A percentile compares a stretch with the other conserved stretches of the same genome.
These are phyloP conservation scores for Pneumocystis carinii DNA, from an alignment of 1,139 yeast species.

Conservation along the genomic window DNA sequence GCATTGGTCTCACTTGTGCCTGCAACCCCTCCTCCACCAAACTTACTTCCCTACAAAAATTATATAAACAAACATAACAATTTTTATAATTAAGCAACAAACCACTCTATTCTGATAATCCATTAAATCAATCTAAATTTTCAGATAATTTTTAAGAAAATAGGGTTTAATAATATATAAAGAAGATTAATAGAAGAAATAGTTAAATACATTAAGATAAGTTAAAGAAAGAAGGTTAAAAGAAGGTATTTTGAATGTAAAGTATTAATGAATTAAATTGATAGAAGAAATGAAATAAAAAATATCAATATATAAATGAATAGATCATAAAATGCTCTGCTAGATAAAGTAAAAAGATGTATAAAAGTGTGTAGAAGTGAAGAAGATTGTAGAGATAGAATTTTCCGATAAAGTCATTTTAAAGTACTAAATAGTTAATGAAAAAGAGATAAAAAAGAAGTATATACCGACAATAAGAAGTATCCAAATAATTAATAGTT, in stretches of 20 bases:
- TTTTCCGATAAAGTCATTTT: neutral
- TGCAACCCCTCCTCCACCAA: constrained; percentile 55
- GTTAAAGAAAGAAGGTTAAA: too few species aligned
- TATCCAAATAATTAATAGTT: neutral
- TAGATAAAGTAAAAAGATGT: neutral
- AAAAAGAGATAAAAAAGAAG: neutral
- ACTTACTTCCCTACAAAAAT: constrained; percentile 32
- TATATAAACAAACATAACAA: neutral
- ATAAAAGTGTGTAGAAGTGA: neutral
- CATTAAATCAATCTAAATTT: neutral
- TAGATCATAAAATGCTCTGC: neutral
- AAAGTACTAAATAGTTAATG: neutral
- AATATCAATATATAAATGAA: neutral
- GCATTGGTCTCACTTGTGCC: constrained; percentile 51
- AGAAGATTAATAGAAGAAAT: neutral
- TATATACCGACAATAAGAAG: neutral
- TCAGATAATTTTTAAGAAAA: neutral
- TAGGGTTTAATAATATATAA: too few species aligned
- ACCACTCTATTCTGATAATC: neutral
- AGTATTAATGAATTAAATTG: neutral
- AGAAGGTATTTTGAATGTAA: neutral
- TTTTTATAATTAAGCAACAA: neutral
- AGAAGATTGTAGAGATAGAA: neutral
- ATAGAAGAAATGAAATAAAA: neutral
- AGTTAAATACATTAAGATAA: too few species aligned